phyloP scores from a whole-genome alignment of 2,329 filamentous ascomycete genomes.

The Cladosporium sp. region DNA sequence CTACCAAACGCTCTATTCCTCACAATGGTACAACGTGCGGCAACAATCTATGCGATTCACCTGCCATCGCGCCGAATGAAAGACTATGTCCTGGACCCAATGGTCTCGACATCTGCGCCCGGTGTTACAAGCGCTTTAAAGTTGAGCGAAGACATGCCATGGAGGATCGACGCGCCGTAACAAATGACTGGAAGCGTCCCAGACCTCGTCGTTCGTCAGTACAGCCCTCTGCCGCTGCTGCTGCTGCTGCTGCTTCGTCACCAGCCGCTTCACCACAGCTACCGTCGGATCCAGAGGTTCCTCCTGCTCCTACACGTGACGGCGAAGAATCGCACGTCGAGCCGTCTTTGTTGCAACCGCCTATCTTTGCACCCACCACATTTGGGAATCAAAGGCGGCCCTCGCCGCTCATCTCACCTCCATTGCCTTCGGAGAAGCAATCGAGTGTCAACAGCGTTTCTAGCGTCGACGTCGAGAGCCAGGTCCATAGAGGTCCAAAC shows the following conservation, averaged over 20 bases:
- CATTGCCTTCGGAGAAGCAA: not conserved
- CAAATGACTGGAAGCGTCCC: slow-evolving; percentile 4
- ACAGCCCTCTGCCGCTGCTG: not conserved
- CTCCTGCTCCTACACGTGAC: not conserved
- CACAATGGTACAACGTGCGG: slow-evolving; percentile 12
- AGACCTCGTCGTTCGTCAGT: not conserved
- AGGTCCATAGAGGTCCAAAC: not conserved
- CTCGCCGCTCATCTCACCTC: slow-evolving; percentile 9
- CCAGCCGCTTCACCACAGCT: not conserved
- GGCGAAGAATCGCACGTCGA: not conserved
- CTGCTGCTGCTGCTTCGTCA: no score
- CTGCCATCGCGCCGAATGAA: slow-evolving; percentile 4
- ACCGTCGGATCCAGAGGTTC: not conserved
- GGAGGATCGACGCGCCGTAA: slow-evolving; percentile 16
- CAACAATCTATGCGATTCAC: slow-evolving; percentile 2
- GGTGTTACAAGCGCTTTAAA: slow-evolving; percentile 16
- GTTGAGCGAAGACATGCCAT: slow-evolving; percentile 14
- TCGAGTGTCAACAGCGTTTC: not conserved
- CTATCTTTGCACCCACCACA: not conserved
- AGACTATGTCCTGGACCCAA: slow-evolving; percentile 9
- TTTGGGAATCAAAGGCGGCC: not conserved
- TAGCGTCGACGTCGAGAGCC: not conserved
- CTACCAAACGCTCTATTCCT: slow-evolving; percentile 9
- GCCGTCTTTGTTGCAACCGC: not conserved
- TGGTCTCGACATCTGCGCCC: slow-evolving; percentile 7